Base-by-base conservation (phyloP, 2,329 filamentous ascomycete genomes). In the Monosporascus sp. region DNA sequence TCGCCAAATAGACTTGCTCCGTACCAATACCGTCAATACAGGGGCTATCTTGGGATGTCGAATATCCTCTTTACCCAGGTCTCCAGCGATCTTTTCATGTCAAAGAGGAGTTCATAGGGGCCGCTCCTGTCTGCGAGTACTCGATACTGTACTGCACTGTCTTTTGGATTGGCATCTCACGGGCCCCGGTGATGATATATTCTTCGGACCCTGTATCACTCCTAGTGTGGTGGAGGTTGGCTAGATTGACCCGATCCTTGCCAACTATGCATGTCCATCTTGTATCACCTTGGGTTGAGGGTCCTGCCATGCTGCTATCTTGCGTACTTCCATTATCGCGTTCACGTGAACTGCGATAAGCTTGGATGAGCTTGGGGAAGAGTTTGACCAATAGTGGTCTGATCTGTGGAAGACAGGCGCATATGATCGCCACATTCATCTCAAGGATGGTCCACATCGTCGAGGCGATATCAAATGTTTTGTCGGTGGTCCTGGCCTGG, bases 371-470 rank as follows among this genome's bases (percentile, higher is more conserved):
- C 24, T 49, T 61, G 0, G 65, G 66, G 55, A 67, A 65, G 35
- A 67, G 43, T 45, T 57, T 64, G 37, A 65, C 53, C 17, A 70
- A 54, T 1, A 70, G 53, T 1, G 63, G 63, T 0, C 65, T 62
- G 14, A 71, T 62, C 49, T 66, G 65, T 0, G 69, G 68, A 8
- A 72, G 62, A 47, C 69, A 72, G 11, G 70, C 68, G 49, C 69
- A 71, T 17, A 70, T 57, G 25, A 72, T 67, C 7, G 68, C 68
- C 7, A 70, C 62, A 54, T 69, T 70, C 66, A 70, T 70, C 57
- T 72, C 70, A 37, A 70, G 68, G n/a, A 68, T 53, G 8, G 69
- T 68, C 68, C 68, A 72, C 63, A 68, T 70, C 1, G 65, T 67
- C 15, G 66, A 67, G 3, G 62, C 57, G 8, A 70, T 64, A 20